Percentiles rank a stretch among this genome's conserved stretches.
phyloP scores from a whole-genome alignment of 352 stramenopile species.

The Pythium folliculosum region DNA sequence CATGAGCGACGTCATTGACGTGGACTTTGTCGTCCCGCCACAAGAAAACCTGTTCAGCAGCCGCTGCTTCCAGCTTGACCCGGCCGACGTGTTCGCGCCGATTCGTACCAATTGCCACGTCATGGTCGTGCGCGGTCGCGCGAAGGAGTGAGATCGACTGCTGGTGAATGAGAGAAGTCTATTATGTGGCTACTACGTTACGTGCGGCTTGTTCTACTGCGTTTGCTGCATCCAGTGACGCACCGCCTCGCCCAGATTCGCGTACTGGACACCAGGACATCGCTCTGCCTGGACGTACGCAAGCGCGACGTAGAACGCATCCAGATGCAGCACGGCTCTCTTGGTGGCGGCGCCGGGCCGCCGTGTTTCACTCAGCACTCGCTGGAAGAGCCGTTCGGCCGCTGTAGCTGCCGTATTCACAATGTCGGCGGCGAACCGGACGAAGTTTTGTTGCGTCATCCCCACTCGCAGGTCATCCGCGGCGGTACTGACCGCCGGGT shows the following conservation, averaged over 20 bases:
- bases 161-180: no score
- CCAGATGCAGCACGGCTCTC: constrained; percentile 30
- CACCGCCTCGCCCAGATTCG: constrained; percentile 57
- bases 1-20: constrained; percentile 17
- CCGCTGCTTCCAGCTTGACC: constrained; percentile 56
- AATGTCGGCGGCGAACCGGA: constrained; percentile 73
- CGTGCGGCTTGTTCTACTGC: constrained; percentile 4
- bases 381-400: constrained; percentile 45
- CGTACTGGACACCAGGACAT: constrained; percentile 34
- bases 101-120: constrained; percentile 61
- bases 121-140: constrained; percentile 49
- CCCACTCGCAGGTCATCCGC: constrained; percentile 39
- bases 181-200: no score
- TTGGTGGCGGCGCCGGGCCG: background rate
- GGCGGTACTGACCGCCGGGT: background rate
- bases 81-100: constrained; percentile 32
- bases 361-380: constrained; percentile 42
- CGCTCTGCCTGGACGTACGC: constrained; percentile 54
- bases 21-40: constrained; percentile 37
- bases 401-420: constrained; percentile 29
- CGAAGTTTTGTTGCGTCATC: constrained; percentile 55
- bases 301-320: constrained; percentile 77
- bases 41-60: constrained; percentile 66
- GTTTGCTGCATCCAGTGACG: constrained; percentile 76
- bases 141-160: constrained; percentile 2